Percentiles rank a stretch among this genome's conserved stretches.
Evolutionary conservation across 306 rosid species (phyloP).

Genomic region (Oemleria cerasiformis): DNA sequence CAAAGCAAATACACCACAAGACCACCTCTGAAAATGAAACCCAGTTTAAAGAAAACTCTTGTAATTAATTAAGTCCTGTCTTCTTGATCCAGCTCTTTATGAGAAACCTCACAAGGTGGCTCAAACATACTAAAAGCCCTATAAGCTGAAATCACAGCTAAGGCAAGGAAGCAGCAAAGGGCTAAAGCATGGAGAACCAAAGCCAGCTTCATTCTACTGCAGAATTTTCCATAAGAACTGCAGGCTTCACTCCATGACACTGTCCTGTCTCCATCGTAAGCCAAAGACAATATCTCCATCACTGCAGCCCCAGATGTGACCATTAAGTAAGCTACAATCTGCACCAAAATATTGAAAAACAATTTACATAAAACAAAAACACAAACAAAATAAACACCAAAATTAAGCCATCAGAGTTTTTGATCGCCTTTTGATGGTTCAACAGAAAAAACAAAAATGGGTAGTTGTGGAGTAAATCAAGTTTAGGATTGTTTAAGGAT

Average conservation of each 20-base stretch:
- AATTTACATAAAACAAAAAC: neutral
- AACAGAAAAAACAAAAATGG: neutral
- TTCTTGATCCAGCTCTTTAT: constrained; percentile 33
- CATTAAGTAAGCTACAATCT: constrained; percentile 71
- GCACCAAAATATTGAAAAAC: constrained; percentile 4
- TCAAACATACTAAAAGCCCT: constrained; percentile 64
- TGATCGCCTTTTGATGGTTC: too few species aligned
- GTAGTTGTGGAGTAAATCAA: too few species aligned
- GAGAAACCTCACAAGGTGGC: constrained; percentile 40
- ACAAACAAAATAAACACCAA: too few species aligned
- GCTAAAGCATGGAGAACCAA: constrained; percentile 53
- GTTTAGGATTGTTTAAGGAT: too few species aligned
- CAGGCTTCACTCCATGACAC: constrained; percentile 95
- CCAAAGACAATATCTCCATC: constrained; percentile 59
- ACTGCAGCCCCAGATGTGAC: constrained; percentile 62
- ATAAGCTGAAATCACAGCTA: constrained; percentile 76
- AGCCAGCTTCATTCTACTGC: constrained; percentile 70
- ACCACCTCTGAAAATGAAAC: neutral
- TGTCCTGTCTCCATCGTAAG: constrained; percentile 63
- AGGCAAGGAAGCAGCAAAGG: constrained; percentile 50
- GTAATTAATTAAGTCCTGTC: constrained; percentile 20
- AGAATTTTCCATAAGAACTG: constrained; percentile 61
- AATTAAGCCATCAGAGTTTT: too few species aligned
- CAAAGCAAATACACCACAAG: neutral
- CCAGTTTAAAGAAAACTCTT: neutral